phyloP scores from a whole-genome alignment of 2,329 filamentous ascomycete species.

The Endothia cerciana region DNA sequence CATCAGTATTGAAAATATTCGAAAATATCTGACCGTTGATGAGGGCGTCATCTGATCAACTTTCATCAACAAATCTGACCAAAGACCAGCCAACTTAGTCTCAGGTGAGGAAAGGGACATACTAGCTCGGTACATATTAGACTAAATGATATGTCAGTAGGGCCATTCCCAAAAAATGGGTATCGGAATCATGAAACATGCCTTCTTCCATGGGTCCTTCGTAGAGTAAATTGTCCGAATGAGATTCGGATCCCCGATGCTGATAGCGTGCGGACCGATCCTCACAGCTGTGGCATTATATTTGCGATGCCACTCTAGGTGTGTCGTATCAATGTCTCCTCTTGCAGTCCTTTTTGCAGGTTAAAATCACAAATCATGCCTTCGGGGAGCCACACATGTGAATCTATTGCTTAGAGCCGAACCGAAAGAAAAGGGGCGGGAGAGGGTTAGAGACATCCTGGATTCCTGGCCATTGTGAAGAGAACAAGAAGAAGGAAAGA shows the following conservation, averaged over 20 bases:
- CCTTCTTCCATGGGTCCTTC: constrained; percentile 17
- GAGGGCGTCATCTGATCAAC: constrained; percentile 15
- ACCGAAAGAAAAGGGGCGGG: not conserved
- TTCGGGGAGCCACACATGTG: too few species aligned
- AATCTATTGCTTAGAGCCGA: not conserved
- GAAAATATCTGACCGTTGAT: constrained; percentile 16
- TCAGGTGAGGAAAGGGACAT: not conserved
- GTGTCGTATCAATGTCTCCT: constrained; percentile 21
- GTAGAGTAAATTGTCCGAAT: constrained; percentile 25
- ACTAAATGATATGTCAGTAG: constrained; percentile 4
- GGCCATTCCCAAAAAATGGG: not conserved
- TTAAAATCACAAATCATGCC: too few species aligned
- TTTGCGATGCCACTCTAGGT: constrained; percentile 19
- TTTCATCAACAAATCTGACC: not conserved
- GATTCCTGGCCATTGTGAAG: not conserved
- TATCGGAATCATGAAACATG: not conserved
- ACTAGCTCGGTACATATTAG: constrained; percentile 21
- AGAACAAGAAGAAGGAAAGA: too few species aligned
- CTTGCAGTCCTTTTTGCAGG: not conserved
- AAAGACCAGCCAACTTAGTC: not conserved
- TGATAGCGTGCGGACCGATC: constrained; percentile 21
- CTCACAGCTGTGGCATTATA: constrained; percentile 20
- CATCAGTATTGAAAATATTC: constrained; percentile 22
- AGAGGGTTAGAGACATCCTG: not conserved
- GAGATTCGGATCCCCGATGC: constrained; percentile 19